Conservation (phyloP, 1,284 basidiomycete genomes). For the Entoloma clypeatum region DNA sequence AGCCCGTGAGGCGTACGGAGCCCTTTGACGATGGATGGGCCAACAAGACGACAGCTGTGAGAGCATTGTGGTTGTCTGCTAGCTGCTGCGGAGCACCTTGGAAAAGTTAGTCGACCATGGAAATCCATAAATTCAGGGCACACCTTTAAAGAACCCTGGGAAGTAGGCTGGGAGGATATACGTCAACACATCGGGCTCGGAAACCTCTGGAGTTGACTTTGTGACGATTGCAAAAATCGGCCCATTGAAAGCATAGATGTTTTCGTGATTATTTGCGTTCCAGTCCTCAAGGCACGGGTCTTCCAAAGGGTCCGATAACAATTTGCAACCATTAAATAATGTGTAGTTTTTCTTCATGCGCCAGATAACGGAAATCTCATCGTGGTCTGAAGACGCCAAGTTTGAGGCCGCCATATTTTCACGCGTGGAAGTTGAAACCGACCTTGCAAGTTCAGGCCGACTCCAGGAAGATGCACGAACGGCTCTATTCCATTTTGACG, state of each 20-base stretch:
- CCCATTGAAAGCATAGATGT: constrained; percentile 25
- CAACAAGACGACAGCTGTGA: constrained; percentile 27
- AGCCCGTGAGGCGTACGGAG: constrained; percentile 26
- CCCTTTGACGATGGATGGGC: constrained; percentile 27
- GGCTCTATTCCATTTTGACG: constrained; percentile 24
- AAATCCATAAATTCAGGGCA: neutral
- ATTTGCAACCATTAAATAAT: constrained; percentile 25
- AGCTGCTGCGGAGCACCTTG: constrained; percentile 22
- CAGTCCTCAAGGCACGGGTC: constrained; percentile 28
- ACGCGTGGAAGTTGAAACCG: neutral
- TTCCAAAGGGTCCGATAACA: constrained; percentile 19
- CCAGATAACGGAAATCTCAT: constrained; percentile 29
- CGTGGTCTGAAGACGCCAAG: constrained; percentile 23
- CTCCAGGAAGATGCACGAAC: constrained; percentile 28
- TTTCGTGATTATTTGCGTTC: constrained; percentile 19
- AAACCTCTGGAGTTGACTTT: constrained; percentile 18
- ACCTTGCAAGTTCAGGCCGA: constrained; percentile 33
- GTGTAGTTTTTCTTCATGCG: constrained; percentile 26
- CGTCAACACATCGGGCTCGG: constrained; percentile 26
- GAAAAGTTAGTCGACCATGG: constrained; percentile 1
- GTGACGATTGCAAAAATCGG: constrained; percentile 18
- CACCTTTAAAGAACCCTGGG: constrained; percentile 26
- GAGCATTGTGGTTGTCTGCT: constrained; percentile 20
- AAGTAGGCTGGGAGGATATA: constrained; percentile 25
- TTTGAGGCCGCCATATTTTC: neutral